phyloP scores from a whole-genome alignment of 2,329 filamentous ascomycete genomes.

The Pestalotiopsis sp. region DNA sequence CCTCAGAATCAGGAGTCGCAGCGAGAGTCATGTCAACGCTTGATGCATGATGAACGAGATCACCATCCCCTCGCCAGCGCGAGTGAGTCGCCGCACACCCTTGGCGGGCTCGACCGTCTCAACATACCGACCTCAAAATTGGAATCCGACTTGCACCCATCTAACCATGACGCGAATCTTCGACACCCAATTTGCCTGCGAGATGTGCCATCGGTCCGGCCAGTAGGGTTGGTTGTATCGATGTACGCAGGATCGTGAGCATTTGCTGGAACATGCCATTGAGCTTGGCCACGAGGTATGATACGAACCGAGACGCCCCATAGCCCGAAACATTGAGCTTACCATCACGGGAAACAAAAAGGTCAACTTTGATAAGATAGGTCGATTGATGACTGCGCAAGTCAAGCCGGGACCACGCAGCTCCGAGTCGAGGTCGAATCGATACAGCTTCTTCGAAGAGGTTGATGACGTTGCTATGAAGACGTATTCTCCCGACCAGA shows the following conservation, averaged over 20 bases:
- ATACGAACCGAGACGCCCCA: background rate
- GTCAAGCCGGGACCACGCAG: constrained; percentile 38
- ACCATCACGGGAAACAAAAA: constrained; percentile 9
- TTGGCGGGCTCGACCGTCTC: background rate
- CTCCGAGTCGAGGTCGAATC: constrained; percentile 40
- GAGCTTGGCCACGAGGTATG: constrained; percentile 27
- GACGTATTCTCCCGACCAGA: constrained; percentile 47
- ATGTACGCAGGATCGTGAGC: constrained; percentile 47
- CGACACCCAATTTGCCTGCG: constrained; percentile 52
- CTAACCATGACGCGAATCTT: constrained; percentile 67
- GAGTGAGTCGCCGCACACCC: background rate
- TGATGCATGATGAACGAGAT: background rate
- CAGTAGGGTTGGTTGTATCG: constrained; percentile 71
- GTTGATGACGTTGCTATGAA: constrained; percentile 40
- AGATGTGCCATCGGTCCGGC: constrained; percentile 55
- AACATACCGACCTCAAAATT: constrained; percentile 15
- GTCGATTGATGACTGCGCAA: constrained; percentile 34
- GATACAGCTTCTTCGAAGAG: constrained; percentile 46
- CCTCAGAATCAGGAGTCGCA: background rate
- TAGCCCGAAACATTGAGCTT: background rate
- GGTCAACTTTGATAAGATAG: constrained; percentile 28
- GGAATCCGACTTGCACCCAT: constrained; percentile 58
- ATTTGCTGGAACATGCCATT: constrained; percentile 38
- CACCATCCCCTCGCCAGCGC: background rate
- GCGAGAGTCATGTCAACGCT: background rate